phyloP scores from a whole-genome alignment of 768 basidiomycete species.

The Cyclocybe cylindracea region DNA sequence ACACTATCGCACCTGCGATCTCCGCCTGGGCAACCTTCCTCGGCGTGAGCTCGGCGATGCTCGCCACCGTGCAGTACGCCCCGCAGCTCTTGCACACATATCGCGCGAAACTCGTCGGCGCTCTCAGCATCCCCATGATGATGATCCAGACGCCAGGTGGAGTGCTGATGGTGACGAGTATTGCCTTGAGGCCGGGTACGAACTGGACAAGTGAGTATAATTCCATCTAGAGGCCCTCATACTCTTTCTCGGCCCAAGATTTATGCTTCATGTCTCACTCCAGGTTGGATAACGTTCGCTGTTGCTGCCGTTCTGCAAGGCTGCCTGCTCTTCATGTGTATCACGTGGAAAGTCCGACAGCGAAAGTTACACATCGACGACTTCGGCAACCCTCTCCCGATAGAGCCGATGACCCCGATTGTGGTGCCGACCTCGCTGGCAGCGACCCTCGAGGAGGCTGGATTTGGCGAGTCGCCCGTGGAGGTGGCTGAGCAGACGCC shows the following conservation, averaged over 20 bases:
- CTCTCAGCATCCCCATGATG: slow-evolving; percentile 96
- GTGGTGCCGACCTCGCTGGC: slow-evolving; percentile 3
- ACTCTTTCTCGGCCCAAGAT: not conserved
- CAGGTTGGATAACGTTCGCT: slow-evolving; percentile 81
- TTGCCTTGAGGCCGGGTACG: slow-evolving; percentile 76
- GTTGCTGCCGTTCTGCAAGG: slow-evolving; percentile 86
- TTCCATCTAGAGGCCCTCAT: not conserved
- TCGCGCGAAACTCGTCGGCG: slow-evolving; percentile 78
- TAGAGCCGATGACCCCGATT: slow-evolving; percentile 8
- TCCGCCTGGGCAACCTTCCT: slow-evolving; percentile 81
- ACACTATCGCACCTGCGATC: slow-evolving; percentile 32
- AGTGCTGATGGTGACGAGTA: slow-evolving; percentile 81
- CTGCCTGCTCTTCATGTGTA: slow-evolving; percentile 79
- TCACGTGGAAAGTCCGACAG: slow-evolving; percentile 84
- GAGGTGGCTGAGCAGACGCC: slow-evolving; percentile 13
- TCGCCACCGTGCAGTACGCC: slow-evolving; percentile 84
- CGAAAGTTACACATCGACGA: slow-evolving; percentile 77
- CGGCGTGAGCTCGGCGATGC: slow-evolving; percentile 75
- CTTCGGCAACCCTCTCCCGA: slow-evolving; percentile 64
- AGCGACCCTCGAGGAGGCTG: slow-evolving; percentile 13
- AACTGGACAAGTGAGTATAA: slow-evolving; percentile 75
- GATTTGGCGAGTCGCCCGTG: not conserved
- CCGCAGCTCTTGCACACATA: slow-evolving; percentile 88
- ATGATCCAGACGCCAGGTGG: slow-evolving; percentile 90
- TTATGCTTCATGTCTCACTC: not conserved